Conservation (phyloP, 108 stramenopile species). For the Nitzschia putrida region DNA sequence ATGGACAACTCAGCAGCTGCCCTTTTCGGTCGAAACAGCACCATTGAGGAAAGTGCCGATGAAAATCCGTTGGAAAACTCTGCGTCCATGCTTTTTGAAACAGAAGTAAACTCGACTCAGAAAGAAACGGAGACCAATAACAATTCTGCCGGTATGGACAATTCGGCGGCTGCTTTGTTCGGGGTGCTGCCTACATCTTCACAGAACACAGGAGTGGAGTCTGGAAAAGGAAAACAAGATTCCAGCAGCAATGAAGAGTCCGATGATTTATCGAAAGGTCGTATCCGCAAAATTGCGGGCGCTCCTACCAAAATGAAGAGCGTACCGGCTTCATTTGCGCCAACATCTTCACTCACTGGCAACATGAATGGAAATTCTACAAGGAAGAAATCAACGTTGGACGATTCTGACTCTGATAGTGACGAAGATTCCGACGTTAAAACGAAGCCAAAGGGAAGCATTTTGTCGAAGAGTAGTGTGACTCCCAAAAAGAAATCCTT, state of each 20-base stretch:
- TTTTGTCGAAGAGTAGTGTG: neutral
- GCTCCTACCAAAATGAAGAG: neutral
- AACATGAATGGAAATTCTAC: neutral
- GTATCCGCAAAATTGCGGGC: neutral
- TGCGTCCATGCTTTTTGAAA: too few relatives aligned
- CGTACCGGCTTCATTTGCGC: neutral
- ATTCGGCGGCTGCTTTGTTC: constrained; percentile 36
- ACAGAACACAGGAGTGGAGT: too few relatives aligned
- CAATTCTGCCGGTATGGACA: constrained; percentile 2
- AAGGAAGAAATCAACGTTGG: constrained; percentile 15
- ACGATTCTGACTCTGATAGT: constrained; percentile 1
- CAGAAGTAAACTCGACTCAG: too few relatives aligned
- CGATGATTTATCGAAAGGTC: neutral
- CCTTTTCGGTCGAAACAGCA: constrained; percentile 13
- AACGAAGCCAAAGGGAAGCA: neutral
- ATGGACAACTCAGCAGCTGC: constrained; percentile 35
- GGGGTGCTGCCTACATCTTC: neutral
- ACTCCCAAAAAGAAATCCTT: constrained; percentile 7
- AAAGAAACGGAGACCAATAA: too few relatives aligned
- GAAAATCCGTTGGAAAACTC: neutral
- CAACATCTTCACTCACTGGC: neutral
- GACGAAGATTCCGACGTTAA: neutral
- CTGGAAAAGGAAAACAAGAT: neutral
- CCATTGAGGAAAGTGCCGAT: neutral
- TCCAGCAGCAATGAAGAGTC: constrained; percentile 8